Conservation (phyloP, 352 stramenopile species). For the Detonula confervacea region DNA sequence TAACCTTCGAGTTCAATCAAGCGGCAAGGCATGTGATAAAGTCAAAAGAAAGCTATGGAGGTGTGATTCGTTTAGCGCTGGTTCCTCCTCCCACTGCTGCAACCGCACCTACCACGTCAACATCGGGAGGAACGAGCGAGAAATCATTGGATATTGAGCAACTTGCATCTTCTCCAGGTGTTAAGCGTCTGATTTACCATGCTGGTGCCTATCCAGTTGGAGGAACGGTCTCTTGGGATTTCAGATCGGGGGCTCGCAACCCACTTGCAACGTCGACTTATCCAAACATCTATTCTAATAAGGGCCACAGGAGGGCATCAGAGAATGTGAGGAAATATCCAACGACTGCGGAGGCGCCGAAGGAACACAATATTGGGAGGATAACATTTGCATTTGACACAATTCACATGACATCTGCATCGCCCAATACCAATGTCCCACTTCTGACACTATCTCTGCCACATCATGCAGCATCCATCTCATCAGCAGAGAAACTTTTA, state of each 20-base stretch:
- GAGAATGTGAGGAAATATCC: slow-evolving; percentile 13
- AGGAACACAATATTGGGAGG: slow-evolving; percentile 54
- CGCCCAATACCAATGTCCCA: slow-evolving; percentile 30
- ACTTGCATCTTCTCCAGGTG: slow-evolving; percentile 56
- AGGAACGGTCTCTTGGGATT: slow-evolving; percentile 66
- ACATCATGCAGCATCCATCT: slow-evolving; percentile 74
- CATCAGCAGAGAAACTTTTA: slow-evolving; percentile 37
- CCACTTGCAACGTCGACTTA: slow-evolving; percentile 21
- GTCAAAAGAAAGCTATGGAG: slow-evolving; percentile 56
- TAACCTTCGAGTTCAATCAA: slow-evolving; percentile 68
- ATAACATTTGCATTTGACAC: slow-evolving; percentile 72
- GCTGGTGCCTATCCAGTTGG: slow-evolving; percentile 70
- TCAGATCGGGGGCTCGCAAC: slow-evolving; percentile 42
- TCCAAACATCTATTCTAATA: slow-evolving; percentile 23
- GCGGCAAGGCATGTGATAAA: slow-evolving; percentile 53
- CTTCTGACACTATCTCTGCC: slow-evolving; percentile 80
- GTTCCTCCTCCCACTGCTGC: slow-evolving; percentile 45
- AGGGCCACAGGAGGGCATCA: slow-evolving; percentile 17
- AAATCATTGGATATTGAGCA: slow-evolving; percentile 33
- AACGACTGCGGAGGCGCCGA: slow-evolving; percentile 6
- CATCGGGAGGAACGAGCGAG: background rate
- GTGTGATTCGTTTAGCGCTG: slow-evolving; percentile 70
- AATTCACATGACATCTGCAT: slow-evolving; percentile 47
- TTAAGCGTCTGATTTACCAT: slow-evolving; percentile 80
- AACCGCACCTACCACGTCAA: slow-evolving; percentile 1